A percentile compares a stretch with the other conserved stretches of the same genome.
Evolutionary conservation across 2,329 filamentous ascomycete species (phyloP).

Genomic region (Fusarium caatingaense): DNA sequence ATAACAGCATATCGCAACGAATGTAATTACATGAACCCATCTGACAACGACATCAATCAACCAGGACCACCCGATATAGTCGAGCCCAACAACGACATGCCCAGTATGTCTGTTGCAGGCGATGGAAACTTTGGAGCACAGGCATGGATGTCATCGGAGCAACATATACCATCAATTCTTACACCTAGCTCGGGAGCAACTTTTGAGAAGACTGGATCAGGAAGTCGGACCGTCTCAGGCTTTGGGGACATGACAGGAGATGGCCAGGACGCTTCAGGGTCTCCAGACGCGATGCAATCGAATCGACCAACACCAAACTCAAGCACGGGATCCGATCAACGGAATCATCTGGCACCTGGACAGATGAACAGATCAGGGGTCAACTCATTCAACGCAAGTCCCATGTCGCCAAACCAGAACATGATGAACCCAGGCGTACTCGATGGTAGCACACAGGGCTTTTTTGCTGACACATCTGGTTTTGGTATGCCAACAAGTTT

Average conservation of each 20-base stretch:
- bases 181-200: slow-evolving; percentile 51
- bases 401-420: slow-evolving; percentile 59
- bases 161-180: slow-evolving; percentile 51
- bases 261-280: slow-evolving; percentile 60
- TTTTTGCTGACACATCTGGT: slow-evolving; percentile 54
- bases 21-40: slow-evolving; percentile 56
- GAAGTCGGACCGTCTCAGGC: slow-evolving; percentile 47
- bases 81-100: slow-evolving; percentile 49
- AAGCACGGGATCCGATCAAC: slow-evolving; percentile 53
- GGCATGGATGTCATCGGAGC: slow-evolving; percentile 56
- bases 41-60: slow-evolving; percentile 56
- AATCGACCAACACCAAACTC: slow-evolving; percentile 71
- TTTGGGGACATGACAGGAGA: slow-evolving; percentile 60
- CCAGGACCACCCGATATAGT: slow-evolving; percentile 52
- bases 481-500: slow-evolving; percentile 50
- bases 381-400: slow-evolving; percentile 65
- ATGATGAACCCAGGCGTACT: slow-evolving; percentile 53
- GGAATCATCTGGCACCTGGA: slow-evolving; percentile 46
- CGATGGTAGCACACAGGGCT: slow-evolving; percentile 52
- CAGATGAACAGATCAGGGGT: slow-evolving; percentile 53
- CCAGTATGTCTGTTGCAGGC: slow-evolving; percentile 33
- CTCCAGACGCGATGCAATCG: slow-evolving; percentile 62
- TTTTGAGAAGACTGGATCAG: slow-evolving; percentile 50
- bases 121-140: slow-evolving; percentile 48
- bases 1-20: slow-evolving; percentile 59